Conservation (phyloP, 83 land plant species). For the Picea abies region DNA sequence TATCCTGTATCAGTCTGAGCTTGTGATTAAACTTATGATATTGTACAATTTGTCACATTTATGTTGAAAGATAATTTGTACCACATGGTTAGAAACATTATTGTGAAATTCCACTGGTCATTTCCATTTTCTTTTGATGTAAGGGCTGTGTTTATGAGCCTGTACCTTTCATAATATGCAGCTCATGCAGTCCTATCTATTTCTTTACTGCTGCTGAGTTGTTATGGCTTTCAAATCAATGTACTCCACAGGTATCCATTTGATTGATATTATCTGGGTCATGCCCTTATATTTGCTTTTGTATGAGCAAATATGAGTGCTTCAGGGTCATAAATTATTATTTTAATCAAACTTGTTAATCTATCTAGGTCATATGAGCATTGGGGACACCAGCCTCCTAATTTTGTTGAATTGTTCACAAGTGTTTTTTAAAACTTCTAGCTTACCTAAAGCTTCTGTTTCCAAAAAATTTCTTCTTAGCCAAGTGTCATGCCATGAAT, state of each 20-base stretch:
- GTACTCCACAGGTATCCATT: background rate
- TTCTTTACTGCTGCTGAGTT: background rate
- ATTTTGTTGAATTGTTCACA: no score
- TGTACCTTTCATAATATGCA: background rate
- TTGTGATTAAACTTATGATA: background rate
- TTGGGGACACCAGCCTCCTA: no score
- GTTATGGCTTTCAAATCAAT: background rate
- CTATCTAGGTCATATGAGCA: no score
- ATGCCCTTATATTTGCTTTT: background rate
- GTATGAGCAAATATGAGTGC: no score
- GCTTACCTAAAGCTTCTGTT: no score
- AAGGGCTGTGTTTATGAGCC: background rate
- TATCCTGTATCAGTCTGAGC: background rate
- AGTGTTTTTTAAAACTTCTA: no score
- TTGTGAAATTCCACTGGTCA: background rate
- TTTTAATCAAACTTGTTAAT: no score
- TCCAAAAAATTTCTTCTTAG: no score
- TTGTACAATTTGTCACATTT: background rate
- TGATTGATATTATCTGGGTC: background rate
- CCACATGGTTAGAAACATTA: background rate
- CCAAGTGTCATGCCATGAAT: background rate
- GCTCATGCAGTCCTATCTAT: background rate
- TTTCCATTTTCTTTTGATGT: background rate
- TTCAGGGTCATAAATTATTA: no score
- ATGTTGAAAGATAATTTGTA: background rate